Base-by-base conservation (phyloP, 306 rosid genomes). In the Medicago arabica region DNA sequence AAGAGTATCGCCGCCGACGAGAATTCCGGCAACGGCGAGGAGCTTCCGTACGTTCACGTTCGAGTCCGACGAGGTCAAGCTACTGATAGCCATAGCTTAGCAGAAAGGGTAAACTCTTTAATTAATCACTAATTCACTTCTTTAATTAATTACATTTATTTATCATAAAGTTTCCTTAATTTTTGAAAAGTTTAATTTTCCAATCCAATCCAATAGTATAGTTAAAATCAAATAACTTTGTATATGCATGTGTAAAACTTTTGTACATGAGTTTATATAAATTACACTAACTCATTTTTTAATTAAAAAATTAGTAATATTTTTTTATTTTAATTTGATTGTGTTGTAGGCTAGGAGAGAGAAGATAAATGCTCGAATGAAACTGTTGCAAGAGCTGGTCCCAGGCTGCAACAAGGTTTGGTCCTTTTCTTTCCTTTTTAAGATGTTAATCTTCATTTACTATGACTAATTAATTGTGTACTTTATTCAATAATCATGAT, bases 31-130 rank as follows among this genome's bases (percentile, higher is more conserved):
- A 90, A 90, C 69, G 88, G 89, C 8, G 87, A 80, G 71, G 85
- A 87, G 80, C 87, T 89, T 80, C 97, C 98, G 9, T 95, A 92
- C 62, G 96, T 95, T 80, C 98, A 95, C 49, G 98, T 95, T 51
- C 89, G 98, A 80, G 97, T 95, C 83, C 97, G 92, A 75, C 97
- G 98, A 53, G 98, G 98, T 64, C 92, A 95, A 92, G 98, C 98
- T 9, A 95, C 97, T 2, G 98, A 95, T 73, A 92, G 91, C 88
- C 98, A 95, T 83, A 95, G 98, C 91, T 81, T 95, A 80, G 98
- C 98, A 80, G 98, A 95, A 80, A 84, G 98, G 86, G 98, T 95
- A 89, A 75, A 28, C 78, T 75, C 84, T 61, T 43, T 81, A 85
- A 67, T 82, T 78, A 78, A 75, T 11, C 68, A 25, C 55, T 77